These are phyloP conservation scores for Epichloe hybrida DNA, from an alignment of 2,329 filamentous ascomycete genomes.

Conservation along the genomic window DNA sequence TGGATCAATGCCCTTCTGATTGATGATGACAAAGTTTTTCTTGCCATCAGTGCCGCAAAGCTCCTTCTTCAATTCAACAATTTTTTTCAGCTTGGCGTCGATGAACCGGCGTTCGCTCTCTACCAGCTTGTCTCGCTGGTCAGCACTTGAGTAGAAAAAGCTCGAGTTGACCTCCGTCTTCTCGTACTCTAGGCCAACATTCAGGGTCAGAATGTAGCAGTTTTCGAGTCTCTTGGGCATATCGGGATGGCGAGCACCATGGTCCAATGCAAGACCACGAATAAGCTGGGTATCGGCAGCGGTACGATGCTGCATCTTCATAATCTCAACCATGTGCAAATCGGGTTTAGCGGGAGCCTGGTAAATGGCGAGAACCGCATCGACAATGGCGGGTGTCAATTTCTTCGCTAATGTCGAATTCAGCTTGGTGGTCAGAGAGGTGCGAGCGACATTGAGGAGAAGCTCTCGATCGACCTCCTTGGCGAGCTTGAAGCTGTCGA, in stretches of 20 bases:
- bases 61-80: slow-evolving; percentile 95
- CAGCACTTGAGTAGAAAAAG: slow-evolving; percentile 96
- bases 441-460: slow-evolving; percentile 81
- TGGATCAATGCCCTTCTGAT: slow-evolving; percentile 98
- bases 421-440: slow-evolving; percentile 89
- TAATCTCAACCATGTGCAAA: slow-evolving; percentile 98
- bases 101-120: slow-evolving; percentile 94
- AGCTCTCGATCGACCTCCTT: slow-evolving; percentile 87
- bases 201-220: slow-evolving; percentile 86
- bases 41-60: slow-evolving; percentile 86
- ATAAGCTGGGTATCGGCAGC: slow-evolving; percentile 95
- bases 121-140: slow-evolving; percentile 94
- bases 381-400: slow-evolving; percentile 89
- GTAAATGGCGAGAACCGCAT: slow-evolving; percentile 91
- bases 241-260: slow-evolving; percentile 91
- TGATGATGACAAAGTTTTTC: slow-evolving; percentile 95
- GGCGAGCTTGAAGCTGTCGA: slow-evolving; percentile 83
- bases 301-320: slow-evolving; percentile 99
- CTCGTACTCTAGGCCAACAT: slow-evolving; percentile 95
- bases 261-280: slow-evolving; percentile 80
- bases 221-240: slow-evolving; percentile 97
- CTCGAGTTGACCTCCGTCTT: slow-evolving; percentile 98
- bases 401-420: slow-evolving; percentile 79
- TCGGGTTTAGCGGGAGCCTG: slow-evolving; percentile 82
- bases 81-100: slow-evolving; percentile 87